A percentile compares a stretch with the other conserved stretches of the same genome.
phyloP scores from a whole-genome alignment of 2,329 filamentous ascomycete genomes.

The Beauveria scarabaeidicola region DNA sequence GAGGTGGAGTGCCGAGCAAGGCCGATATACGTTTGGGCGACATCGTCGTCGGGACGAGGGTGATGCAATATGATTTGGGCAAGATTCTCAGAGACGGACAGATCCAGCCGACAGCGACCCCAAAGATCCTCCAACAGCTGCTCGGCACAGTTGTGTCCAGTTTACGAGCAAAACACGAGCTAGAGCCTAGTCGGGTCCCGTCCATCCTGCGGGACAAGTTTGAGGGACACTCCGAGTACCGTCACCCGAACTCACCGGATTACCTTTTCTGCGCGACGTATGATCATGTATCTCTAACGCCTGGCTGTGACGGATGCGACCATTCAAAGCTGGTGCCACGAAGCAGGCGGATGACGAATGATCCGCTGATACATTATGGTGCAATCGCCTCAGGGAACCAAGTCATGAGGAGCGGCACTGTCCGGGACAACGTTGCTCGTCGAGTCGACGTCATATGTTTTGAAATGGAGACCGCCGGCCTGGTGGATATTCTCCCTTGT shows the following conservation, averaged over 20 bases:
- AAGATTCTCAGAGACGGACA: conserved; percentile 13
- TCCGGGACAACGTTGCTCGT: conserved; percentile 4
- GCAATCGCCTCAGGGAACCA: conserved; percentile 16
- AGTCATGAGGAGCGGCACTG: conserved; percentile 2
- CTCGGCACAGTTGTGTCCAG: conserved; percentile 12
- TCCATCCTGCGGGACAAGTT: neutral
- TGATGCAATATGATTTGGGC: conserved; percentile 20
- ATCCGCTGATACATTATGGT: conserved; percentile 12
- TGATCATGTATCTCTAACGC: neutral
- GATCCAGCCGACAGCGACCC: conserved; percentile 5
- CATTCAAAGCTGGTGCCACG: neutral
- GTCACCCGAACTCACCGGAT: neutral
- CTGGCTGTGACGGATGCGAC: conserved; percentile 7
- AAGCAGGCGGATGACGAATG: neutral
- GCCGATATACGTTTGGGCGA: conserved; percentile 20
- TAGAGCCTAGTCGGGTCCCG: neutral
- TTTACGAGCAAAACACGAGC: conserved; percentile 4
- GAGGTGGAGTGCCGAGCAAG: conserved; percentile 15
- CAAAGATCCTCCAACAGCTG: neutral
- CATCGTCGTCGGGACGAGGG: conserved; percentile 18
- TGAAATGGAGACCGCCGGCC: conserved; percentile 23
- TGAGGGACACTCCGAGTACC: neutral
- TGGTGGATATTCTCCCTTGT: conserved; percentile 20
- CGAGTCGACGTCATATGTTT: conserved; percentile 17
- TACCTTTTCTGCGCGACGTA: neutral